A percentile compares a stretch with the other conserved stretches of the same genome.
Conservation (phyloP, 768 basidiomycete species). For the Tremella mesenterica region DNA sequence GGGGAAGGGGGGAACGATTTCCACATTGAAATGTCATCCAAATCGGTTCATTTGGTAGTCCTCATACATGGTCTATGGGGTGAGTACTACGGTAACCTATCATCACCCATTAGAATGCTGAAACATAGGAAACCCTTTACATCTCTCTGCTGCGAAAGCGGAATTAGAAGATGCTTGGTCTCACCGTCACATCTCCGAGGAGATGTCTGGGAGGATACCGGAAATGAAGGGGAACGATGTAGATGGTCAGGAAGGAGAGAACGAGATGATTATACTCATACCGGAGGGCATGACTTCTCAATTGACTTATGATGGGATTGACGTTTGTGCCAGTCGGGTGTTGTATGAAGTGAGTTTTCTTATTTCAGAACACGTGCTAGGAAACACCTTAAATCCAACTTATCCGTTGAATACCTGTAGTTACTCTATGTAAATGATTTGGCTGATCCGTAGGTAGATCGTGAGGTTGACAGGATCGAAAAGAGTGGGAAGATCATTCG, state of each 20-base stretch:
- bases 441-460: constrained; percentile 13
- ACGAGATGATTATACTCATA: constrained; percentile 24
- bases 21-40: neutral
- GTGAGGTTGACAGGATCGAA: constrained; percentile 15
- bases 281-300: constrained; percentile 27
- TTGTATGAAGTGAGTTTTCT: constrained; percentile 22
- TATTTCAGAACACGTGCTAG: too few species aligned
- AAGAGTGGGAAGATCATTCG: constrained; percentile 14
- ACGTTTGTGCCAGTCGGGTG: constrained; percentile 32
- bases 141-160: constrained; percentile 12
- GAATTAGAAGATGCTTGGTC: neutral
- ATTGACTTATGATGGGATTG: constrained; percentile 35
- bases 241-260: constrained; percentile 2
- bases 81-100: constrained; percentile 2
- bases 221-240: too few species aligned
- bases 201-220: too few species aligned
- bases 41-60: constrained; percentile 25
- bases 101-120: neutral
- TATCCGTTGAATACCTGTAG: neutral
- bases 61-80: constrained; percentile 37
- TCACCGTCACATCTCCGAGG: too few species aligned
- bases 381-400: neutral
- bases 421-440: neutral
- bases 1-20: too few species aligned
- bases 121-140: constrained; percentile 4